Conservation (phyloP, 139 green algal species). For the Chlamydomonas asymmetrica region DNA sequence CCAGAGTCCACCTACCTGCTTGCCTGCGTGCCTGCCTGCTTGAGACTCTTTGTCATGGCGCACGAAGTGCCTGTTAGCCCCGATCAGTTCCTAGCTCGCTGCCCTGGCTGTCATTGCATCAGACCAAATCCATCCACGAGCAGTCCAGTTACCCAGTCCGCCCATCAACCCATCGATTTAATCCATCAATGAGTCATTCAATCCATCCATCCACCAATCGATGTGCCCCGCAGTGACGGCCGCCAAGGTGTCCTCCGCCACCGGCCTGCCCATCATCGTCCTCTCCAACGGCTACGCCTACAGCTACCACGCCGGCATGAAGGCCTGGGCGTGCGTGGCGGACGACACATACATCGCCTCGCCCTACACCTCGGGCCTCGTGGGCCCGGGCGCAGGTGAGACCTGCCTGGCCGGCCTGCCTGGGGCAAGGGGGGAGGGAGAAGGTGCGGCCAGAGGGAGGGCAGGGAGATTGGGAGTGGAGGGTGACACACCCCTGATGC, state of each 20-base stretch:
- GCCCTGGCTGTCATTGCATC: background rate
- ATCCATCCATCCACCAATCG: background rate
- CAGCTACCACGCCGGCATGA: slow-evolving; percentile 51
- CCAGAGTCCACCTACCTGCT: no score
- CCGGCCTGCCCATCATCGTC: slow-evolving; percentile 56
- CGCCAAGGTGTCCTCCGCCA: background rate
- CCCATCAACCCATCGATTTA: background rate
- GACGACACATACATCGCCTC: slow-evolving; percentile 58
- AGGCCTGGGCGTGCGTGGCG: slow-evolving; percentile 65
- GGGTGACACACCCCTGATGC: no score
- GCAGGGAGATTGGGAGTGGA: background rate
- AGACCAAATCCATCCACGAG: background rate
- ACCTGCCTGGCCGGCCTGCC: background rate
- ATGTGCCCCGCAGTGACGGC: background rate
- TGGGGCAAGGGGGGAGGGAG: no score
- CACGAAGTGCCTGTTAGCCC: no score
- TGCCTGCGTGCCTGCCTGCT: no score
- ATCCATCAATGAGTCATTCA: no score
- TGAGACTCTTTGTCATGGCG: no score
- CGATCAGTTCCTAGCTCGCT: no score
- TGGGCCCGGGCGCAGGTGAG: background rate
- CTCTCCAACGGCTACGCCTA: slow-evolving; percentile 61
- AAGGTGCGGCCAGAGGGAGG: background rate
- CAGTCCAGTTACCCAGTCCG: background rate
- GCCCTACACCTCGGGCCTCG: slow-evolving; percentile 2